Percentiles rank a stretch among this genome's conserved stretches.
Evolutionary conservation across 768 basidiomycete species (phyloP).

Genomic region (Pisolithus orientalis): DNA sequence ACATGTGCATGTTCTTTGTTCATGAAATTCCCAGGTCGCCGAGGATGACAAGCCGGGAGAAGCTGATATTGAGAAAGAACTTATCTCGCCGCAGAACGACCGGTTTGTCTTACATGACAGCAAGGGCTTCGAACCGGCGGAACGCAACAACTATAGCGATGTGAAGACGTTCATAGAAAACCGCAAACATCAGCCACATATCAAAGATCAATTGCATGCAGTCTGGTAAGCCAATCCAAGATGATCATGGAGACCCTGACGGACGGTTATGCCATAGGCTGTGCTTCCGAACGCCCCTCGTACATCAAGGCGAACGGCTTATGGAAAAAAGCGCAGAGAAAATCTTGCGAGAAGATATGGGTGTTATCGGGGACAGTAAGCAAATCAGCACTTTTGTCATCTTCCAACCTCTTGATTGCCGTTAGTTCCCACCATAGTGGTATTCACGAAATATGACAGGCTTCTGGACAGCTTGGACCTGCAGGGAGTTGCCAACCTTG

Average conservation of each 20-base stretch:
- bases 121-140: constrained; percentile 9
- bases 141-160: not conserved
- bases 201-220: constrained; percentile 8
- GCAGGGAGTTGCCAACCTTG: not conserved
- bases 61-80: constrained; percentile 7
- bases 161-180: constrained; percentile 7
- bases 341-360: not conserved
- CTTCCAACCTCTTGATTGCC: not conserved
- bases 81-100: constrained; percentile 4
- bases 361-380: not conserved
- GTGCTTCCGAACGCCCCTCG: not conserved
- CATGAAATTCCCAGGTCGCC: not conserved
- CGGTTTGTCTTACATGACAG: constrained; percentile 11
- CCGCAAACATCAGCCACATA: not conserved
- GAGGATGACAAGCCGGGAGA: constrained; percentile 1
- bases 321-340: not conserved
- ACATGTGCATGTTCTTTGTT: not conserved
- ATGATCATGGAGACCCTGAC: not conserved
- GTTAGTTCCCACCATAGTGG: not conserved
- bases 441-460: not conserved
- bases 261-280: not conserved
- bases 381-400: not conserved
- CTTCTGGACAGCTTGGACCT: not conserved
- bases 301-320: not conserved
- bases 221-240: constrained; percentile 4